Conservation (phyloP, 371 early-diverging fungal genomes). For the Lichtheimia ramosa region DNA sequence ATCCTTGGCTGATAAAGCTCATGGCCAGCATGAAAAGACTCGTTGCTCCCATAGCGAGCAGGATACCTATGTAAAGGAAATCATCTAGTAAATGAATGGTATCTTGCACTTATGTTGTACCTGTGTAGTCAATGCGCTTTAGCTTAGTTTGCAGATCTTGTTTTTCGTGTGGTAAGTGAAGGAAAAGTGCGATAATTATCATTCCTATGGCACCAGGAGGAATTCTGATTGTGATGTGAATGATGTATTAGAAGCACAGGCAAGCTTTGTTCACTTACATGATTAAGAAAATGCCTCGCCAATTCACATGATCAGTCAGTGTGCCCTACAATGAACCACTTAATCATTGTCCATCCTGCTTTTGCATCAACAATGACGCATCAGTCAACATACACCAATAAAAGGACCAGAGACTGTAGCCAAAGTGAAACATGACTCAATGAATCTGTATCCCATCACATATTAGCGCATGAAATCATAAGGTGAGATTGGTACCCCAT, state of each 20-base stretch:
- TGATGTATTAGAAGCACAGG: too few relatives aligned
- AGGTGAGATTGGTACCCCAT: too few relatives aligned
- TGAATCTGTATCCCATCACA: background rate
- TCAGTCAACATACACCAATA: conserved; percentile 31
- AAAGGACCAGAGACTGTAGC: conserved; percentile 42
- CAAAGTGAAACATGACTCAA: conserved; percentile 41
- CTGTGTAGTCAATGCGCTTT: background rate
- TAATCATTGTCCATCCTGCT: background rate
- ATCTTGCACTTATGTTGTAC: background rate
- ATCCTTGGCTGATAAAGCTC: background rate
- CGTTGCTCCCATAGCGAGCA: background rate
- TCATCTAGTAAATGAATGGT: background rate
- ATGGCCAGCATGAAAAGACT: background rate
- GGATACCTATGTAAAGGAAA: background rate
- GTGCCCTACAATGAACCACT: background rate
- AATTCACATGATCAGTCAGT: background rate
- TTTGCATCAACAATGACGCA: background rate
- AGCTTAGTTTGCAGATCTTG: background rate
- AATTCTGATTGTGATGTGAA: background rate
- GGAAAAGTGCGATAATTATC: background rate
- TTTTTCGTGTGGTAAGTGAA: background rate
- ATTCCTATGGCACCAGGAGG: background rate
- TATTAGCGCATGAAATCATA: too few relatives aligned
- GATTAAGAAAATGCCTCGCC: background rate
- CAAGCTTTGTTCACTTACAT: background rate